Evolutionary conservation across 257 asterid species (phyloP), one percentile per base, ranked within the genome.

Genomic region (Cynanchum wilfordii): DNA sequence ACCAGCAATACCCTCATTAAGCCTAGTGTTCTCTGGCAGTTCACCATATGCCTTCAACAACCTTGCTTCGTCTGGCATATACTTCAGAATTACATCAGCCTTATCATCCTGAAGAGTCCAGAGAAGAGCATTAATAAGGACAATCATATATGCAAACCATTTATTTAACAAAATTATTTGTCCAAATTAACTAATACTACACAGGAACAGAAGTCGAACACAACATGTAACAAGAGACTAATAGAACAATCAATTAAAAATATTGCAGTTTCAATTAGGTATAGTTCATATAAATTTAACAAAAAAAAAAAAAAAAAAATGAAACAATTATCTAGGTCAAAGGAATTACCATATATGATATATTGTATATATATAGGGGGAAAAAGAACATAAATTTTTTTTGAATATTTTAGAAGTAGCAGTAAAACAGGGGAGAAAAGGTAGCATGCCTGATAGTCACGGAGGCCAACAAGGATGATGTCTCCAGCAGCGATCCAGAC

Each of bases 401-500:
- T n/a, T 19, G 58, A 52, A 54, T 7, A 1, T 20, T 20, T 19
- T 17, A 52, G 20, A 52, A 22, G 57, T 22, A 52, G 57, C 56
- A 17, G 24, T 17, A 5, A 19, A 17, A 4, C 19, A 7, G 10
- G 16, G 5, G 8, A 13, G 22, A 16, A 11, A 65, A 49, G 9
- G 20, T 59, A 52, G 0, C 36, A 1, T 81, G 80, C 98, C 84
- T 93, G 98, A 78, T 91, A 93, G 54, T 93, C 97, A 30, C 98
- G 97, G 52, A 93, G 96, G 15, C 97, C 97, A 55, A 93, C 98
- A 78, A 93, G 98, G 69, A 93, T 83, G 57, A 93, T 93, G 67
- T 93, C 98, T 10, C 97, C 98, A 77, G 96, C 96, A 56, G 96
- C 96, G 72, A 93, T 93, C 97, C 97, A 93, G 54, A 93, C 97